phyloP scores from a whole-genome alignment of 176 grass and related monocot genomes.

The Ensete ventricosum region DNA sequence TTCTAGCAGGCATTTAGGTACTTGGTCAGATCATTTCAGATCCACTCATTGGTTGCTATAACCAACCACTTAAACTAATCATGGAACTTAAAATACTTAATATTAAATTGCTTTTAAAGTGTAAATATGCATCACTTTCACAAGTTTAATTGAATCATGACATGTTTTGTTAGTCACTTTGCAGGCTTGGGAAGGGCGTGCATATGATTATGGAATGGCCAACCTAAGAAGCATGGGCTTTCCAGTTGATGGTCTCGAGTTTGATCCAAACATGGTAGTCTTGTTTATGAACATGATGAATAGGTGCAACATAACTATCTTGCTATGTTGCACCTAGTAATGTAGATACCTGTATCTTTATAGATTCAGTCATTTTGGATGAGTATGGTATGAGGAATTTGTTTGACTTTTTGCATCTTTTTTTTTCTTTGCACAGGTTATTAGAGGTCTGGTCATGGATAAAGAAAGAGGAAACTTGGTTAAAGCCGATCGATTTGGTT shows the following conservation, averaged over 20 bases:
- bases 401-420: not conserved
- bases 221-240: constrained; percentile 86
- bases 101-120: not conserved
- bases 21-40: not conserved
- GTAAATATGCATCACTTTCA: not conserved
- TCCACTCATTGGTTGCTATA: not conserved
- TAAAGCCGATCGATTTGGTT: constrained; percentile 93
- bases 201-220: constrained; percentile 98
- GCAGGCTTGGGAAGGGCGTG: constrained; percentile 95
- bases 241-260: constrained; percentile 80
- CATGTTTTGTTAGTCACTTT: constrained; percentile 10
- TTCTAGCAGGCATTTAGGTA: not conserved
- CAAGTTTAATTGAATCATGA: not conserved
- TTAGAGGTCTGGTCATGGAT: constrained; percentile 87
- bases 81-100: not conserved
- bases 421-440: constrained; percentile 48
- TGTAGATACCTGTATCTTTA: not conserved
- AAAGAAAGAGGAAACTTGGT: constrained; percentile 96
- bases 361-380: not conserved
- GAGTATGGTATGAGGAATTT: not conserved
- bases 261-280: constrained; percentile 85
- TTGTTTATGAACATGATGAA: constrained; percentile 1
- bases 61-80: too few species aligned
- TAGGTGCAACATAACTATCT: not conserved
- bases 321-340: not conserved